phyloP scores from a whole-genome alignment of 345 rosid genomes.

The Brassica incana region DNA sequence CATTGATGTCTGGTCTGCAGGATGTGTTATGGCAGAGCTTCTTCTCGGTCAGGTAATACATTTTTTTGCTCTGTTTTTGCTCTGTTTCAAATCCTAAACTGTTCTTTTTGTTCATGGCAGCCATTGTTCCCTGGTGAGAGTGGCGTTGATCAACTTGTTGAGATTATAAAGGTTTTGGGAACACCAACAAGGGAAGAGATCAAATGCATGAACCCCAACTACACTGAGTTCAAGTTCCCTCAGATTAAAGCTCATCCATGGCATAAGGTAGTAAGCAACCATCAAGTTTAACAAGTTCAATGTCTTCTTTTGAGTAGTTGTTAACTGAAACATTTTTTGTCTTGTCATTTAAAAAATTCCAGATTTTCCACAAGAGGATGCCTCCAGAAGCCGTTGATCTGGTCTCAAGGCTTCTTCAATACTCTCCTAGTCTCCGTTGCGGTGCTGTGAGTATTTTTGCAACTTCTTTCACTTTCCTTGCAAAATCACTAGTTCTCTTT shows the following conservation, averaged over 20 bases:
- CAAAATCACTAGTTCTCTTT: background rate
- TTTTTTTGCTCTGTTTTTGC: background rate
- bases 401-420: slow-evolving; percentile 90
- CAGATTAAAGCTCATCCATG: slow-evolving; percentile 99
- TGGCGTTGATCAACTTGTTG: slow-evolving; percentile 97
- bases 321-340: slow-evolving; percentile 11
- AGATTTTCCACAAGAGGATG: slow-evolving; percentile 96
- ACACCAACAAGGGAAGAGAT: slow-evolving; percentile 98
- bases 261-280: slow-evolving; percentile 69
- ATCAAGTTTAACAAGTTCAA: background rate
- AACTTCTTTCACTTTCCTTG: slow-evolving; percentile 1
- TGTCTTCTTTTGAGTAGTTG: background rate
- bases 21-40: slow-evolving; percentile 93
- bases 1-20: slow-evolving; percentile 98
- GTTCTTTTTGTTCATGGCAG: slow-evolving; percentile 44
- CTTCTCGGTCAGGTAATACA: slow-evolving; percentile 79
- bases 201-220: slow-evolving; percentile 98
- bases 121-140: slow-evolving; percentile 98
- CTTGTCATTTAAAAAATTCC: slow-evolving; percentile 9
- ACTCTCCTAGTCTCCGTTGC: slow-evolving; percentile 93
- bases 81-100: background rate
- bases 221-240: slow-evolving; percentile 94
- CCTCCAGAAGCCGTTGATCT: slow-evolving; percentile 98
- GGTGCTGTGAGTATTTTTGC: slow-evolving; percentile 67
- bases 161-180: slow-evolving; percentile 95